Evolutionary conservation across 192 early-diverging fungal species (phyloP).

Genomic region (Backusella sp.): DNA sequence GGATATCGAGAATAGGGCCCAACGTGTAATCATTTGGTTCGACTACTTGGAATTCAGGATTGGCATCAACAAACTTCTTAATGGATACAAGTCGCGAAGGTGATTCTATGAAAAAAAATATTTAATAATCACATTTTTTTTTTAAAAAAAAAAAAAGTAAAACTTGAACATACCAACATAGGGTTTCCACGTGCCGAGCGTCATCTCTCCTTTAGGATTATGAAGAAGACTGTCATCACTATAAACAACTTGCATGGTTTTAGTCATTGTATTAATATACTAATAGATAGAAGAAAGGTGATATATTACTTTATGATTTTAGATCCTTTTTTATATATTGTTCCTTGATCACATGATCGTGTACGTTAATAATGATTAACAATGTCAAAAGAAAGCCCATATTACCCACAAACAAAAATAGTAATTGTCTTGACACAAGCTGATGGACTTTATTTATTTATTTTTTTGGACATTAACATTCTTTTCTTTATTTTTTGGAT

Average conservation of each 20-base stretch:
- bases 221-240: constrained; percentile 14
- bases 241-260: constrained; percentile 11
- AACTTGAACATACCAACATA: background rate
- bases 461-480: background rate
- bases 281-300: background rate
- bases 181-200: background rate
- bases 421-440: background rate
- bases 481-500: background rate
- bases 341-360: background rate
- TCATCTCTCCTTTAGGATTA: background rate
- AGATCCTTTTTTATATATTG: background rate
- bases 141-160: background rate
- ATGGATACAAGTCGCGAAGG: constrained; percentile 18
- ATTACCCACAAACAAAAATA: background rate
- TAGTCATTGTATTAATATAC: background rate
- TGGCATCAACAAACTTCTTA: constrained; percentile 10
- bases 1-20: constrained; percentile 54
- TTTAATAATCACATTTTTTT: background rate
- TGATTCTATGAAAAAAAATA: constrained; percentile 6
- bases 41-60: constrained; percentile 11
- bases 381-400: background rate
- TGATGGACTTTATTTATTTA: background rate
- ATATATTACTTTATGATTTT: background rate
- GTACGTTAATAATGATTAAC: background rate
- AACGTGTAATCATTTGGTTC: constrained; percentile 48